Evolutionary conservation across 331 rosid species (phyloP).

Genomic region (Acacia pycnantha): DNA sequence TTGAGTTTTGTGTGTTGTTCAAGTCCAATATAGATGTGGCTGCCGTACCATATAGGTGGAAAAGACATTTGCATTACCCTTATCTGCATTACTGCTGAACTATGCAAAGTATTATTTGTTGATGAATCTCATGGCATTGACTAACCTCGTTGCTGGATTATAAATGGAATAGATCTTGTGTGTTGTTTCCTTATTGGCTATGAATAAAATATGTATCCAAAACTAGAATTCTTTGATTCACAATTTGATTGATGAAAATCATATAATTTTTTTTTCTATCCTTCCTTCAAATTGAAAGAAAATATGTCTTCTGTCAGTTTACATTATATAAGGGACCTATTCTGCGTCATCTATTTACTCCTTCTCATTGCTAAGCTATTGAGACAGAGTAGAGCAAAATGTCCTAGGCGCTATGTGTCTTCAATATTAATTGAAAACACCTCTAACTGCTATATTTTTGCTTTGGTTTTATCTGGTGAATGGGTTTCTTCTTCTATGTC

Average conservation of each 20-base stretch:
- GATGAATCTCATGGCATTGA: not conserved
- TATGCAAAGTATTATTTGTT: too few relatives aligned
- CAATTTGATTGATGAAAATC: too few relatives aligned
- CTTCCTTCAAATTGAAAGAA: conserved; percentile 26
- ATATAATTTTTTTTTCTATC: not conserved
- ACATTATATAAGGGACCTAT: conserved; percentile 4
- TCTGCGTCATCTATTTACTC: not conserved
- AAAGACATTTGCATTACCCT: not conserved
- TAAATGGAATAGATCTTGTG: not conserved
- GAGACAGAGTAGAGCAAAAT: conserved; percentile 23
- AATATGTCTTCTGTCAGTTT: conserved; percentile 20
- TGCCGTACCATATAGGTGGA: not conserved
- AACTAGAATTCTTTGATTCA: not conserved
- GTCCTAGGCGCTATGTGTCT: too few relatives aligned
- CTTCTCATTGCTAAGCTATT: conserved; percentile 17
- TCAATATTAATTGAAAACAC: too few relatives aligned
- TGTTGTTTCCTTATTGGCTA: too few relatives aligned
- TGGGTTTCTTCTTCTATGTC: too few relatives aligned
- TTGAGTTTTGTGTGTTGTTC: not conserved
- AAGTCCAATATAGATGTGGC: not conserved
- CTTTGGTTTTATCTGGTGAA: too few relatives aligned
- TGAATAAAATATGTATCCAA: not conserved
- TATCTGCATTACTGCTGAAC: not conserved
- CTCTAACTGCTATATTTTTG: too few relatives aligned
- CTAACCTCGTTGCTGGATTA: not conserved